Conservation (phyloP, 495 filamentous ascomycete species). For the Aspergillus steynii region DNA sequence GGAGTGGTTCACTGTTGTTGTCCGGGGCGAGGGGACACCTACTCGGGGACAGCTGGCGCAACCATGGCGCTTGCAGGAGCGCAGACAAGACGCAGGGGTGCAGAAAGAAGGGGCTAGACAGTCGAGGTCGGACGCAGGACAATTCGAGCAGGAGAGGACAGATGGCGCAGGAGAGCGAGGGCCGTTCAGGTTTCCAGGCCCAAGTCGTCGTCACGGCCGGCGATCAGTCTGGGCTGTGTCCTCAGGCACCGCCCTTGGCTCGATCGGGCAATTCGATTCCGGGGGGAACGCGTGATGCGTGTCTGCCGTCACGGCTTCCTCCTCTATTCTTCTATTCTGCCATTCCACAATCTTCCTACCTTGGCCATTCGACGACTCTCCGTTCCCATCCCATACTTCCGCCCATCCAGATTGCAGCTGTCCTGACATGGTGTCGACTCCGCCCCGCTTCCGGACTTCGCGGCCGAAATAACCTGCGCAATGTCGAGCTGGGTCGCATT, state of each 20-base stretch:
- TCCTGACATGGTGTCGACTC: conserved; percentile 24
- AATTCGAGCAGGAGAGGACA: conserved; percentile 7
- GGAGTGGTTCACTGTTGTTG: neutral
- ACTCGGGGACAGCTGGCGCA: conserved; percentile 88
- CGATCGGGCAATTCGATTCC: conserved; percentile 26
- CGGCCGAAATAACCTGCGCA: conserved; percentile 25
- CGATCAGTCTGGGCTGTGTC: conserved; percentile 19
- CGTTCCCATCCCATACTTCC: neutral
- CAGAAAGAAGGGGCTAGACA: conserved; percentile 3
- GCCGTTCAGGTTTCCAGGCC: neutral
- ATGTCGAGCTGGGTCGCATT: conserved; percentile 72
- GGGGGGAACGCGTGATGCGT: conserved; percentile 35
- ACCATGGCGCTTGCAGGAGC: conserved; percentile 64
- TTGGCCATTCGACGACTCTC: neutral
- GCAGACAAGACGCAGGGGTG: conserved; percentile 13
- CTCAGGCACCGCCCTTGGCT: conserved; percentile 30
- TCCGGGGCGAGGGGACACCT: conserved; percentile 38
- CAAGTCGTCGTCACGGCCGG: conserved; percentile 21
- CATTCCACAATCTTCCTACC: conserved; percentile 1
- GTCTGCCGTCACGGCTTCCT: conserved; percentile 16
- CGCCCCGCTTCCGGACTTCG: conserved; percentile 8
- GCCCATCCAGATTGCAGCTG: neutral
- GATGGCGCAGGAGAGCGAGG: conserved; percentile 15
- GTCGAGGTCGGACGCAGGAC: neutral
- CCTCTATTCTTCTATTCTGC: conserved; percentile 6